Conservation (phyloP, 495 filamentous ascomycete genomes). For the Echria macrotheca region DNA sequence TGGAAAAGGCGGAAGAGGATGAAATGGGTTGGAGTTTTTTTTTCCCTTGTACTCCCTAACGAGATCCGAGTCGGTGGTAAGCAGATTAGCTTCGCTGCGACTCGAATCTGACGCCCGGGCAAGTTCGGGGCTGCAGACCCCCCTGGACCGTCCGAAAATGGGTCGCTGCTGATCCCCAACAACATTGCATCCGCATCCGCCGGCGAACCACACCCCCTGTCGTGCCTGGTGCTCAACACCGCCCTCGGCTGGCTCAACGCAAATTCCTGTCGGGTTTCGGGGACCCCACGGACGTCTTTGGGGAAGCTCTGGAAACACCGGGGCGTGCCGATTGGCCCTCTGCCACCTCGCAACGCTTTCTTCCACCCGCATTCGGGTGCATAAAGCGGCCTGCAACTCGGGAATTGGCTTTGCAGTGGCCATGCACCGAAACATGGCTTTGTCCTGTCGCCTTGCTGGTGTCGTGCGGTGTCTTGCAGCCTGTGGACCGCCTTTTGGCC, state of each 20-base stretch:
- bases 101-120: slow-evolving; percentile 1
- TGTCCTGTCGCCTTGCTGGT: not conserved
- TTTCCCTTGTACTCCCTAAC: not conserved
- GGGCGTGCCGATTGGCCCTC: slow-evolving; percentile 5
- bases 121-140: not conserved
- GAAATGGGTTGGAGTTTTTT: not conserved
- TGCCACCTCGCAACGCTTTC: too few species aligned
- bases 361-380: too few species aligned
- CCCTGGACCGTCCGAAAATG: too few species aligned
- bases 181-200: slow-evolving; percentile 1
- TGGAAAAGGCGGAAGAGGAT: not conserved
- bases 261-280: slow-evolving; percentile 2
- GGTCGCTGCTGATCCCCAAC: slow-evolving; percentile 8
- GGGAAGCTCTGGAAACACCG: slow-evolving; percentile 9
- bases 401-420: not conserved
- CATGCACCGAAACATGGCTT: too few species aligned
- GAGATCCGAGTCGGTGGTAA: slow-evolving; percentile 1
- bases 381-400: not conserved
- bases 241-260: slow-evolving; percentile 13
- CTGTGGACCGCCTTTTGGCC: too few species aligned
- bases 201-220: slow-evolving; percentile 6
- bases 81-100: not conserved
- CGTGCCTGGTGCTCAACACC: slow-evolving; percentile 9
- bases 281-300: slow-evolving; percentile 13
- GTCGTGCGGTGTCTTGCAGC: not conserved